These are phyloP conservation scores for Euphorbia celastroides DNA, from an alignment of 441 rosid species.

Conservation along the genomic window DNA sequence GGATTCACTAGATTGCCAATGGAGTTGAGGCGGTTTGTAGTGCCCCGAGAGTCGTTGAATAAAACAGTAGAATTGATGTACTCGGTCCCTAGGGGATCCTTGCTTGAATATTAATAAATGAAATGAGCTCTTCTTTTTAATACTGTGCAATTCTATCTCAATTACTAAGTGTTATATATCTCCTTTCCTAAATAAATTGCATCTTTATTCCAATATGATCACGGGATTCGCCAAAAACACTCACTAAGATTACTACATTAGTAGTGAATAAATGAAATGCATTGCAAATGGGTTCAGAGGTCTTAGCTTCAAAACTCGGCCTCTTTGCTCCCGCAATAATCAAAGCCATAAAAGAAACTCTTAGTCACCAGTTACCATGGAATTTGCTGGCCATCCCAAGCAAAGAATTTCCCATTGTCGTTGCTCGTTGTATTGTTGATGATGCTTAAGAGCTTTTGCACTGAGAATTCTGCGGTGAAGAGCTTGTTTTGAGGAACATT, in stretches of 20 bases:
- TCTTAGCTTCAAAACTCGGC: background rate
- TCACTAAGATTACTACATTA: background rate
- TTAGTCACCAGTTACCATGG: constrained; percentile 44
- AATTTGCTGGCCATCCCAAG: constrained; percentile 91
- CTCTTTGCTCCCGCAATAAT: background rate
- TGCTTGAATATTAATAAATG: background rate
- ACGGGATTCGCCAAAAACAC: background rate
- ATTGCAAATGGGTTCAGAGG: background rate
- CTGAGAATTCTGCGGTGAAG: constrained; percentile 74
- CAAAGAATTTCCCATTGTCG: constrained; percentile 90
- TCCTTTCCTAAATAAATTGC: background rate
- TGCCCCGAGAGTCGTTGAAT: background rate
- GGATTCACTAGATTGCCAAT: constrained; percentile 22
- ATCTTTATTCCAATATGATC: background rate
- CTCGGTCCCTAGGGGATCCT: background rate
- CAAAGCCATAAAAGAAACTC: background rate
- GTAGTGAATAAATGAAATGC: background rate
- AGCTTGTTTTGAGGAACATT: constrained; percentile 79
- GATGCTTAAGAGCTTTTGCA: constrained; percentile 60
- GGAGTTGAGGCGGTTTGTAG: background rate
- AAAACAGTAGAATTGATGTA: constrained; percentile 6
- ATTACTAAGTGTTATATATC: background rate
- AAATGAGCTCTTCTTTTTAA: constrained; percentile 3
- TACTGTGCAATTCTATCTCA: background rate
- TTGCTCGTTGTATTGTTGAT: constrained; percentile 49